phyloP scores from a whole-genome alignment of 176 grass and related monocot genomes.

The Aegilops bicornis region DNA sequence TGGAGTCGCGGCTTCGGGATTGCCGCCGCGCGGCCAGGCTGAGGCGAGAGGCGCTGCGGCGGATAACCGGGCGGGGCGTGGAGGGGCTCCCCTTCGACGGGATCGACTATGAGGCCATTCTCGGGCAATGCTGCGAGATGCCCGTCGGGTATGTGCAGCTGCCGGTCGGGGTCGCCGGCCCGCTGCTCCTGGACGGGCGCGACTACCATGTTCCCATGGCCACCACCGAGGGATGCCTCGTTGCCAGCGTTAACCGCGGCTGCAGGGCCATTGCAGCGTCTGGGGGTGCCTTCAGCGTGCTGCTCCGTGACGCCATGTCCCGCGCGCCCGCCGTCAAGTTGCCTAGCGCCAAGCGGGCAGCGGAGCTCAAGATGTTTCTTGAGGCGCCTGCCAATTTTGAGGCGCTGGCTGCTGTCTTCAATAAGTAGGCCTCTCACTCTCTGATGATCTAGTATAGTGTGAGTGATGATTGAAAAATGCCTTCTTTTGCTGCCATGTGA shows the following conservation, averaged over 20 bases:
- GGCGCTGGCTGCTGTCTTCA: conserved; percentile 50
- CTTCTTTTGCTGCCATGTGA: not conserved
- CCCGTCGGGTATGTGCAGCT: conserved; percentile 67
- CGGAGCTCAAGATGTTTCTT: conserved; percentile 56
- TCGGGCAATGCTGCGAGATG: conserved; percentile 75
- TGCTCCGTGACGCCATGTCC: conserved; percentile 62
- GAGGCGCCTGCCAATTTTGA: conserved; percentile 59
- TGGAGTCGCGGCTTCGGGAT: conserved; percentile 53
- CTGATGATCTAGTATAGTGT: not conserved
- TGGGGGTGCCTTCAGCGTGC: conserved; percentile 48
- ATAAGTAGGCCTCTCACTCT: conserved; percentile 45
- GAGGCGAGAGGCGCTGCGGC: conserved; percentile 62
- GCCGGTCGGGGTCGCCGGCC: conserved; percentile 65
- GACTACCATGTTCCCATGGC: conserved; percentile 68
- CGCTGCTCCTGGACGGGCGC: conserved; percentile 55
- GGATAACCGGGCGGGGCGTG: conserved; percentile 48
- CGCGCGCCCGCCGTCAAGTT: conserved; percentile 60
- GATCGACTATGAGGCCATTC: conserved; percentile 64
- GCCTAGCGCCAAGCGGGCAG: conserved; percentile 44
- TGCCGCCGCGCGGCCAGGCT: conserved; percentile 51
- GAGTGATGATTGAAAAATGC: not conserved
- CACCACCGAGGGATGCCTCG: conserved; percentile 77
- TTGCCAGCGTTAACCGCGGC: conserved; percentile 72
- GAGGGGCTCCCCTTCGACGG: conserved; percentile 66
- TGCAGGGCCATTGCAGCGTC: conserved; percentile 58